Percentiles rank a stretch among this genome's conserved stretches.
Conservation (phyloP, 176 grass and related monocot genomes). For the Oryza nivara region DNA sequence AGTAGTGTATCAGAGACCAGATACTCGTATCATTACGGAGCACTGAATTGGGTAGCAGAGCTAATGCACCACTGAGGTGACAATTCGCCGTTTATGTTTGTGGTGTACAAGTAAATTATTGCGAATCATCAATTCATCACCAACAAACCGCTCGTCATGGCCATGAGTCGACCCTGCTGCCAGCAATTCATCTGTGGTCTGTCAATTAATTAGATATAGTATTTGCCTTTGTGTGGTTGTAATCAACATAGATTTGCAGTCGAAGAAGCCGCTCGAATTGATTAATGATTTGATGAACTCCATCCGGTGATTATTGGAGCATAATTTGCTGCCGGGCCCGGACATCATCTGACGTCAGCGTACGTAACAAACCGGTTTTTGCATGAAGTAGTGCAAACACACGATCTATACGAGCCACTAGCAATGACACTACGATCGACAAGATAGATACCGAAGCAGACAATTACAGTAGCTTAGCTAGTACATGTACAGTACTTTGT, state of each 20-base stretch:
- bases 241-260: background rate
- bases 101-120: background rate
- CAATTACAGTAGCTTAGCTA: background rate
- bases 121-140: background rate
- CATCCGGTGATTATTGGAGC: background rate
- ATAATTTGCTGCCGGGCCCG: background rate
- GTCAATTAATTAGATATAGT: background rate
- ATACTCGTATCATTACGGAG: background rate
- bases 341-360: background rate
- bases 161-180: background rate
- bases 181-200: background rate
- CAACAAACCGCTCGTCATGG: background rate
- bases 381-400: background rate
- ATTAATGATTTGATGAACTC: background rate
- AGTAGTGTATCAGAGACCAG: background rate
- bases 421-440: background rate
- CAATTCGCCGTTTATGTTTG: background rate
- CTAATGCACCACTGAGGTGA: background rate
- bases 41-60: background rate
- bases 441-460: background rate
- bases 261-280: background rate
- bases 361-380: background rate
- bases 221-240: background rate
- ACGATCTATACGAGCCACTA: background rate
- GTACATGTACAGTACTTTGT: too few relatives aligned